Evolutionary conservation across 495 filamentous ascomycete genomes (phyloP).

Genomic region (Lasiosphaeris hirsuta): DNA sequence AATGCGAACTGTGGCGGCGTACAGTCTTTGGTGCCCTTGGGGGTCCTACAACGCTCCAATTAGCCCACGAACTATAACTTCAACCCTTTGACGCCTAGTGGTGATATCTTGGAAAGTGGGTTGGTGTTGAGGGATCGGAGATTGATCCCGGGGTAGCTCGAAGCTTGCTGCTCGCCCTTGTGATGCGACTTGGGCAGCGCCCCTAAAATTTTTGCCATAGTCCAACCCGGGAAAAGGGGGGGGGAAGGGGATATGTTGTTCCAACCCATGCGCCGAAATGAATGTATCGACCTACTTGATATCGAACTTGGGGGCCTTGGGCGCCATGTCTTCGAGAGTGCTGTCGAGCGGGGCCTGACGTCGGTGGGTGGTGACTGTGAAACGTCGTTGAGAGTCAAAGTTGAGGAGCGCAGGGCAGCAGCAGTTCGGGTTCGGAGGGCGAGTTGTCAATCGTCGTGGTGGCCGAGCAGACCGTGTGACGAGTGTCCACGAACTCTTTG

Average conservation of each 20-base stretch:
- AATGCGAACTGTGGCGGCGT: slow-evolving; percentile 12
- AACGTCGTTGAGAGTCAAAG: slow-evolving; percentile 4
- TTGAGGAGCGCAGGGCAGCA: background rate
- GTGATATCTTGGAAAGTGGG: too few species aligned
- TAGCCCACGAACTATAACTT: slow-evolving; percentile 3
- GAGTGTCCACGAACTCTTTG: slow-evolving; percentile 25
- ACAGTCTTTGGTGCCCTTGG: slow-evolving; percentile 49
- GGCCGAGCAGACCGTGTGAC: slow-evolving; percentile 26
- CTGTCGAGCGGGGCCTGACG: background rate
- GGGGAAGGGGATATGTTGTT: background rate
- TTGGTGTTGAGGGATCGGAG: too few species aligned
- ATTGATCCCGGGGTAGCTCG: background rate
- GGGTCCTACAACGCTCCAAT: slow-evolving; percentile 24
- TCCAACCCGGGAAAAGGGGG: too few species aligned
- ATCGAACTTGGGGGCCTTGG: slow-evolving; percentile 44
- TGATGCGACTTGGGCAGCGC: background rate
- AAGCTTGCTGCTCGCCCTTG: background rate
- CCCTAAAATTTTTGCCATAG: background rate
- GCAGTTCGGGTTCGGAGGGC: background rate
- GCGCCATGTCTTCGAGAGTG: slow-evolving; percentile 29
- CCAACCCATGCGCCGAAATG: background rate
- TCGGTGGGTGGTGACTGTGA: slow-evolving; percentile 2
- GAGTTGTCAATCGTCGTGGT: slow-evolving; percentile 19
- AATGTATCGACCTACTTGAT: slow-evolving; percentile 32
- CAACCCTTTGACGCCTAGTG: too few species aligned